Conservation (phyloP, 2,329 filamentous ascomycete genomes). For the Xylariaceae sp. region DNA sequence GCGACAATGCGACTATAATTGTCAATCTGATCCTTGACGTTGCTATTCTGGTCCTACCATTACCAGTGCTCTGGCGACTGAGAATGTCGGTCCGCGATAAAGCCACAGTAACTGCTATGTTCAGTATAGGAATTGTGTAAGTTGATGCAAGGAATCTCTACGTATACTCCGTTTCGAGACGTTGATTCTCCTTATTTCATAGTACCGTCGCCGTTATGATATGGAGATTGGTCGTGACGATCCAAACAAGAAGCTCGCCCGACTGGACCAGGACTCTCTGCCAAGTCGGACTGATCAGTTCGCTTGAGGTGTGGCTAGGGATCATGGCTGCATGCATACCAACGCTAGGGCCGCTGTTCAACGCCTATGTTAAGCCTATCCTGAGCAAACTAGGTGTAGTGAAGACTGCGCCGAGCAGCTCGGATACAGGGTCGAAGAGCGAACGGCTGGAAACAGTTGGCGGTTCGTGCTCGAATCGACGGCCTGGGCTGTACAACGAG, state of each 20-base stretch:
- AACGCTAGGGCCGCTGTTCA: slow-evolving; percentile 48
- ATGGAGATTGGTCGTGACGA: slow-evolving; percentile 43
- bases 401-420: background rate
- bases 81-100: slow-evolving; percentile 48
- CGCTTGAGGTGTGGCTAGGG: slow-evolving; percentile 48
- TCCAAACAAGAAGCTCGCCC: slow-evolving; percentile 22
- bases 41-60: slow-evolving; percentile 48
- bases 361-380: slow-evolving; percentile 17
- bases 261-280: slow-evolving; percentile 34
- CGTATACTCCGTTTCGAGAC: background rate
- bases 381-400: slow-evolving; percentile 1
- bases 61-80: slow-evolving; percentile 50
- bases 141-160: slow-evolving; percentile 17
- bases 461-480: slow-evolving; percentile 6
- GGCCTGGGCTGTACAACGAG: slow-evolving; percentile 6
- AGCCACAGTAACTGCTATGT: slow-evolving; percentile 40
- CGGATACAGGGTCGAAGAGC: background rate
- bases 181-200: background rate
- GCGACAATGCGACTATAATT: slow-evolving; percentile 33
- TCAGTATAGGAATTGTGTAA: slow-evolving; percentile 42
- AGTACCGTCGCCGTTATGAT: slow-evolving; percentile 48
- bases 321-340: slow-evolving; percentile 51
- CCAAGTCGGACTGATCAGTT: slow-evolving; percentile 45
- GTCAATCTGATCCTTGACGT: slow-evolving; percentile 40
- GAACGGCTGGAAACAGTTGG: slow-evolving; percentile 13